Evolutionary conservation across 2,329 filamentous ascomycete genomes (phyloP).

Genomic region (Alternaria novae-zelandiae): DNA sequence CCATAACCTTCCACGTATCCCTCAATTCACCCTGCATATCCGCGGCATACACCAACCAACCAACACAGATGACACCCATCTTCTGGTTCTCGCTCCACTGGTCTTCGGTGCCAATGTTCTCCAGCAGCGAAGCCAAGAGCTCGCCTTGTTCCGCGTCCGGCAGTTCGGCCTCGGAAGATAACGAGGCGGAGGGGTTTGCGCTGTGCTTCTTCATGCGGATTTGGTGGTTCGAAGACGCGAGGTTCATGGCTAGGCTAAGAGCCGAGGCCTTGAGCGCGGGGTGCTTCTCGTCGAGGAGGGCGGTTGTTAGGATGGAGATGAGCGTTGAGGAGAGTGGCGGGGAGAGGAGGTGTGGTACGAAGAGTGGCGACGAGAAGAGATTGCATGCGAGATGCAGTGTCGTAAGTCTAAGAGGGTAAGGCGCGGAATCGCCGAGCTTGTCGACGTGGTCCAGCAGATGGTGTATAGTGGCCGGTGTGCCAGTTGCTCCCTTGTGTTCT

Average conservation of each 20-base stretch:
- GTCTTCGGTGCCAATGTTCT: constrained; percentile 66
- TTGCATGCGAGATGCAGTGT: constrained; percentile 85
- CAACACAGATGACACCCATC: constrained; percentile 77
- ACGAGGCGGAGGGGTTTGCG: constrained; percentile 19
- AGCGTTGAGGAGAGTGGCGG: constrained; percentile 58
- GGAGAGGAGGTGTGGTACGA: constrained; percentile 67
- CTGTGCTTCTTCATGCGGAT: constrained; percentile 63
- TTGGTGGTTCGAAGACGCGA: constrained; percentile 73
- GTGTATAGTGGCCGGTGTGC: constrained; percentile 59
- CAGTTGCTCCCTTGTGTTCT: constrained; percentile 64
- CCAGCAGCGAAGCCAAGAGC: constrained; percentile 78
- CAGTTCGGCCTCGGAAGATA: constrained; percentile 51
- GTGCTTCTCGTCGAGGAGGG: constrained; percentile 78
- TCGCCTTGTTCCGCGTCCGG: constrained; percentile 78
- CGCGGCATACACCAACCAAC: constrained; percentile 75
- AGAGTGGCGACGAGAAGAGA: constrained; percentile 78
- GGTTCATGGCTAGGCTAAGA: constrained; percentile 82
- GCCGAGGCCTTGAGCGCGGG: constrained; percentile 79
- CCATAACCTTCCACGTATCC: constrained; percentile 79
- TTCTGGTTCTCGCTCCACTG: constrained; percentile 71
- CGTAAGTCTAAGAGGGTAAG: constrained; percentile 83
- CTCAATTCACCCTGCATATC: constrained; percentile 75
- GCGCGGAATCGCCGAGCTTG: constrained; percentile 60
- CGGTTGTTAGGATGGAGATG: constrained; percentile 75
- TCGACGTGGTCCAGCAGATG: constrained; percentile 63